Evolutionary conservation across 2,329 filamentous ascomycete genomes (phyloP).

Genomic region (Hypoxylon rubiginosum): DNA sequence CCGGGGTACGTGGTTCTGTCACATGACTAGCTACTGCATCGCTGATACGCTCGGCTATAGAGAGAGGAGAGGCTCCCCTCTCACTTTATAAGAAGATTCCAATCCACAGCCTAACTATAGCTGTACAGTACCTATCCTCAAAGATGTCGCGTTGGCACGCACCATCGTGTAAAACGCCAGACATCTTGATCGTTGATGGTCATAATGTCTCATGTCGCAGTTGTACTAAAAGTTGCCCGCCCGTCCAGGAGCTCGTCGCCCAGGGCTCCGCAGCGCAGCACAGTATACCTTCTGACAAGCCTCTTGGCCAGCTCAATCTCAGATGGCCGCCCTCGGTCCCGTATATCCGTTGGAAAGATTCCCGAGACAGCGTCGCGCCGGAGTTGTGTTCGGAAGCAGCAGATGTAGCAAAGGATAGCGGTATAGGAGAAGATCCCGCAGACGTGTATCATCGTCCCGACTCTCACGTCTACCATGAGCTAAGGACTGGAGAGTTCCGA

Average conservation of each 20-base stretch:
- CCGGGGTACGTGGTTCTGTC: too few relatives aligned
- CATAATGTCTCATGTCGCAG: background rate
- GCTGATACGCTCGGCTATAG: too few relatives aligned
- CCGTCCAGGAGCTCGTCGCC: too few relatives aligned
- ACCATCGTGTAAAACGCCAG: background rate
- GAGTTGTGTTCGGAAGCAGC: background rate
- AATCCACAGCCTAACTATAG: too few relatives aligned
- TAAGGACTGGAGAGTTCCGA: conserved; percentile 35
- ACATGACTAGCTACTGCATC: too few relatives aligned
- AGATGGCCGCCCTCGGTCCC: background rate
- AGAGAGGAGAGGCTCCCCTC: too few relatives aligned
- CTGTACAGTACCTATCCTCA: background rate
- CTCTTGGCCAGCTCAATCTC: background rate
- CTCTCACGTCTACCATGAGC: background rate
- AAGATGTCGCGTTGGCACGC: background rate
- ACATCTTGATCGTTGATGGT: background rate
- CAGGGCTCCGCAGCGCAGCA: background rate
- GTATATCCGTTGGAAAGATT: background rate
- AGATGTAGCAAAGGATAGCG: background rate
- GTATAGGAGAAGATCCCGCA: background rate
- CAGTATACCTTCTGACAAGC: background rate
- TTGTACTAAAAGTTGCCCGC: background rate
- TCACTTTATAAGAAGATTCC: too few relatives aligned
- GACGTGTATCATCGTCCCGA: background rate
- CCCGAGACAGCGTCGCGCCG: background rate